A percentile compares a stretch with the other conserved stretches of the same genome.
Conservation (phyloP, 2,329 filamentous ascomycete species). For the Sclerotinia borealis region DNA sequence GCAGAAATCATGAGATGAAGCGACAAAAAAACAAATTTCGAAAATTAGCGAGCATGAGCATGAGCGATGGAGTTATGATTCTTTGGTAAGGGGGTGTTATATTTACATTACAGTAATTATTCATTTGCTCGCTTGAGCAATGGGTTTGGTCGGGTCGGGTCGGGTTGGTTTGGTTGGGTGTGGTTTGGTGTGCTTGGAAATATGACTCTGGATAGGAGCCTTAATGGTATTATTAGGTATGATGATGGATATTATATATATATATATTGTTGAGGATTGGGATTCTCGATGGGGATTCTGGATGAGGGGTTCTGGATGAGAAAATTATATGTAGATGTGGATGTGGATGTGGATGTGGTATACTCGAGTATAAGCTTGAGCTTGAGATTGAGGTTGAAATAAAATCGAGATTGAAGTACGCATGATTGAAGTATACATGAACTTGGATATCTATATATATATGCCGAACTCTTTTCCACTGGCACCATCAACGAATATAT, state of each 20-base stretch:
- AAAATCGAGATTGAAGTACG: too few relatives aligned
- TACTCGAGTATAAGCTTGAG: too few relatives aligned
- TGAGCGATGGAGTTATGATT: constrained; percentile 6
- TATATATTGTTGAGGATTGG: too few relatives aligned
- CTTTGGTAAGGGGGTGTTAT: not conserved
- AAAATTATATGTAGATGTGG: not conserved
- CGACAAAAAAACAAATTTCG: not conserved
- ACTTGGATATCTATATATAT: too few relatives aligned
- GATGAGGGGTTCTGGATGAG: not conserved
- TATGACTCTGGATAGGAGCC: not conserved
- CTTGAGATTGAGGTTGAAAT: too few relatives aligned
- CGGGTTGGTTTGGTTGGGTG: not conserved
- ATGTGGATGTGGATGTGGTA: not conserved
- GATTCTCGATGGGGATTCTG: not conserved
- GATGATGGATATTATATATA: not conserved
- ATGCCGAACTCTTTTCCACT: too few relatives aligned
- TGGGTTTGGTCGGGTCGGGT: not conserved
- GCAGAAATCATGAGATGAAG: not conserved
- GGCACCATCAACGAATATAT: too few relatives aligned
- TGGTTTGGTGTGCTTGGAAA: not conserved
- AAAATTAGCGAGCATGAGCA: constrained; percentile 7
- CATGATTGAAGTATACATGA: too few relatives aligned
- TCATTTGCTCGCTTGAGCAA: not conserved
- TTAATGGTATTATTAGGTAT: not conserved
- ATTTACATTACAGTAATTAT: not conserved